A percentile compares a stretch with the other conserved stretches of the same genome.
Conservation (phyloP, 805 yeast species). For the Candida verbasci region DNA sequence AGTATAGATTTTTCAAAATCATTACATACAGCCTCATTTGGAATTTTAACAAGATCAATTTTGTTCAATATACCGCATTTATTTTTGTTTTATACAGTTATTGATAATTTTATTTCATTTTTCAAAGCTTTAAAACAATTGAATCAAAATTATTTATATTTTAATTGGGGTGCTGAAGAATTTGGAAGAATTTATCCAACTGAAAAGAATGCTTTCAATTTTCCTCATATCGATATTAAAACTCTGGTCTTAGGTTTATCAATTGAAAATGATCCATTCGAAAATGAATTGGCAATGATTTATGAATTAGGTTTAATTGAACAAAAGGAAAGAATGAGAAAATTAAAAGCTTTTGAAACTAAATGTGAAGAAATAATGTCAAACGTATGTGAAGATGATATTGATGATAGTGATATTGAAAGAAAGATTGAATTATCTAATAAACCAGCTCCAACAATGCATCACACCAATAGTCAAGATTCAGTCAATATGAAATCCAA, state of each 20-base stretch:
- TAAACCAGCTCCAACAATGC: slow-evolving; percentile 3
- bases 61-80: slow-evolving; percentile 65
- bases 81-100: slow-evolving; percentile 70
- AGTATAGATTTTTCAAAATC: slow-evolving; percentile 12
- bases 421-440: slow-evolving; percentile 8
- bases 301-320: slow-evolving; percentile 64
- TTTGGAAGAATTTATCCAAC: slow-evolving; percentile 30
- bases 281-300: slow-evolving; percentile 61
- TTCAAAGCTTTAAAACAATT: slow-evolving; percentile 65
- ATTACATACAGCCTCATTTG: slow-evolving; percentile 13
- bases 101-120: slow-evolving; percentile 70
- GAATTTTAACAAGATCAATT: slow-evolving; percentile 30
- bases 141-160: slow-evolving; percentile 40
- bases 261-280: slow-evolving; percentile 89
- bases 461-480: background rate
- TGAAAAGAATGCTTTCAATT: slow-evolving; percentile 34
- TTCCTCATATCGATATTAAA: slow-evolving; percentile 56
- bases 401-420: slow-evolving; percentile 11
- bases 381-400: slow-evolving; percentile 11
- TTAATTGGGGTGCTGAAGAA: slow-evolving; percentile 19
- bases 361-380: slow-evolving; percentile 13
- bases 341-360: slow-evolving; percentile 36
- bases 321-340: slow-evolving; percentile 57
- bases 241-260: slow-evolving; percentile 57
- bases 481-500: background rate